Percentiles rank a stretch among this genome's conserved stretches.
Conservation (phyloP, 257 asterid species). For the Gardenia jasminoides region DNA sequence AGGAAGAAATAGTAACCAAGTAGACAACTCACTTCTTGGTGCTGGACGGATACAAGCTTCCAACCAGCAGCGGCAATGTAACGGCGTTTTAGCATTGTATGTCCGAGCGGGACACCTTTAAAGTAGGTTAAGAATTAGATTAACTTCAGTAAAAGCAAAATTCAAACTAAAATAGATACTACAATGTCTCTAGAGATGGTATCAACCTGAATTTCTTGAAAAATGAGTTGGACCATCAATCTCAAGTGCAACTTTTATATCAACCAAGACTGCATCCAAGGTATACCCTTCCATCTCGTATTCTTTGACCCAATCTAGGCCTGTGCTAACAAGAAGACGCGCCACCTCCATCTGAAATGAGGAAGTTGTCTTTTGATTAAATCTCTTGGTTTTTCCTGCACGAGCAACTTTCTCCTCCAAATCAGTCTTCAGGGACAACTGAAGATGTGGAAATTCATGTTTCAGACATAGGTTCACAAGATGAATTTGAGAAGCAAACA, state of each 20-base stretch:
- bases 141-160: background rate
- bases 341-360: conserved; percentile 93
- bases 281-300: conserved; percentile 74
- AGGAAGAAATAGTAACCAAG: conserved; percentile 4
- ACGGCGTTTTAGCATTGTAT: conserved; percentile 85
- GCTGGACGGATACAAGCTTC: conserved; percentile 64
- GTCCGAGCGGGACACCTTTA: conserved; percentile 81
- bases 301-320: conserved; percentile 84
- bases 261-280: conserved; percentile 78
- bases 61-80: conserved; percentile 82
- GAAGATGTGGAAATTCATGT: conserved; percentile 65
- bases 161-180: conserved; percentile 1
- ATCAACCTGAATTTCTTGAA: conserved; percentile 83
- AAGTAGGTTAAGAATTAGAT: conserved; percentile 15
- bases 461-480: conserved; percentile 73
- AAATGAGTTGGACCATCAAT: conserved; percentile 97
- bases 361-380: conserved; percentile 76
- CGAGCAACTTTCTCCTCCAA: conserved; percentile 55
- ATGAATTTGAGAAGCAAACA: conserved; percentile 87
- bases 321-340: conserved; percentile 89
- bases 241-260: conserved; percentile 76
- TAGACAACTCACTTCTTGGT: conserved; percentile 66
- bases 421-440: conserved; percentile 46
- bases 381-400: conserved; percentile 76
- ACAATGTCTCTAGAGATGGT: background rate